Conservation (phyloP, 805 yeast species). For the Saturnispora bothae region DNA sequence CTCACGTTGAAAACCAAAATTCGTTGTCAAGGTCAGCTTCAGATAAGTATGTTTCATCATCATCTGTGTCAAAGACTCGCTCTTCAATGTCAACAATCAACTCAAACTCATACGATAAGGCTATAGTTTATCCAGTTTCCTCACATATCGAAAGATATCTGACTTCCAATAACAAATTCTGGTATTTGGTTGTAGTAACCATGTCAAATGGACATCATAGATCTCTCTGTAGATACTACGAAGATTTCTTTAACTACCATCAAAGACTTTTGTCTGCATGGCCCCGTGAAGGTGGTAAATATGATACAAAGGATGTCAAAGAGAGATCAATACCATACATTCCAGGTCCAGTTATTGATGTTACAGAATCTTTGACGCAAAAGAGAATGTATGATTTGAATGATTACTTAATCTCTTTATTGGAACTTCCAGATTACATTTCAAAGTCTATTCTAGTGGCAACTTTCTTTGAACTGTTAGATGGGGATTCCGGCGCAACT, state of each 20-base stretch:
- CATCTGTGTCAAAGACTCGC: neutral
- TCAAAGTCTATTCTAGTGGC: slow-evolving; percentile 59
- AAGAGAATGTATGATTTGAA: slow-evolving; percentile 46
- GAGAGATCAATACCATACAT: slow-evolving; percentile 82
- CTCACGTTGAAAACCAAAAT: neutral
- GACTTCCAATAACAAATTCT: slow-evolving; percentile 76
- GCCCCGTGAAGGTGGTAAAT: slow-evolving; percentile 87
- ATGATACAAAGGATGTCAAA: slow-evolving; percentile 59
- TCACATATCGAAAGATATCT: slow-evolving; percentile 75
- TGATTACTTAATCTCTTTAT: slow-evolving; percentile 41
- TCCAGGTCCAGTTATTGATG: slow-evolving; percentile 92
- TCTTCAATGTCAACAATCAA: neutral
- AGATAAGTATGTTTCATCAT: neutral
- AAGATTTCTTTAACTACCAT: slow-evolving; percentile 92
- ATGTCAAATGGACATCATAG: slow-evolving; percentile 60
- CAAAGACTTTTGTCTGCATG: slow-evolving; percentile 69
- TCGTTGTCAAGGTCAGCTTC: slow-evolving; percentile 3
- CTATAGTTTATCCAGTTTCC: slow-evolving; percentile 31
- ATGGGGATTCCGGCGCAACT: slow-evolving; percentile 36
- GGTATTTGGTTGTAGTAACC: slow-evolving; percentile 67
- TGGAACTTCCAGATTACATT: slow-evolving; percentile 67
- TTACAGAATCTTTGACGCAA: slow-evolving; percentile 60
- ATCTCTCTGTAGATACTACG: slow-evolving; percentile 78
- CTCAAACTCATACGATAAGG: slow-evolving; percentile 1
- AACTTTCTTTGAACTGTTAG: slow-evolving; percentile 55